These are phyloP conservation scores for Vigna hirtella DNA, from an alignment of 306 rosid genomes.

Conservation along the genomic window DNA sequence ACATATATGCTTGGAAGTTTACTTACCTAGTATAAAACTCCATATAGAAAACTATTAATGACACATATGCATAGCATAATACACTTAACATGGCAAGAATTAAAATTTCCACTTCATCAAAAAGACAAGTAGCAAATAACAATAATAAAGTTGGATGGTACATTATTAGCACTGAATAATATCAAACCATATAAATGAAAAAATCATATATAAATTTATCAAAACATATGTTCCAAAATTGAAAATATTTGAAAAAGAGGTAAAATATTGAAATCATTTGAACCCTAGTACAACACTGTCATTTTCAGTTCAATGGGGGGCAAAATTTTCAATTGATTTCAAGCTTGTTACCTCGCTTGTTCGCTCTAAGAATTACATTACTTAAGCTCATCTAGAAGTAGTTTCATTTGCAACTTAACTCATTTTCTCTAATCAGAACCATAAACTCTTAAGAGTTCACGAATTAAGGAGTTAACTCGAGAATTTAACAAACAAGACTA, in stretches of 20 bases:
- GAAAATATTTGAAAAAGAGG: conserved; percentile 1
- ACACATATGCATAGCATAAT: background rate
- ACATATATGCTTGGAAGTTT: background rate
- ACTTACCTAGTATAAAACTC: background rate
- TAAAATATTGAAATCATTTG: background rate
- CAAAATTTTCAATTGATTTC: background rate
- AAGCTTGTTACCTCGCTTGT: background rate
- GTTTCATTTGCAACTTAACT: background rate
- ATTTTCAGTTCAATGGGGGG: background rate
- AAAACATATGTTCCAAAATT: background rate
- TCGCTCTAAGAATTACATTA: background rate
- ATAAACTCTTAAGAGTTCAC: background rate
- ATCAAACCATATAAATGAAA: background rate
- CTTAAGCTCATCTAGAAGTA: background rate
- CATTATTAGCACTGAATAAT: background rate
- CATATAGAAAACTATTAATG: background rate
- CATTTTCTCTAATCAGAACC: background rate
- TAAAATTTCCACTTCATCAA: background rate
- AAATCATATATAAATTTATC: background rate
- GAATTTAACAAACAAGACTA: background rate
- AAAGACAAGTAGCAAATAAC: background rate
- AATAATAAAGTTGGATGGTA: background rate
- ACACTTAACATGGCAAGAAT: background rate
- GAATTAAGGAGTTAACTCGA: background rate
- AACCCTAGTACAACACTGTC: background rate